Percentiles rank a stretch among this genome's conserved stretches.
Evolutionary conservation across 345 rosid species (phyloP).

Genomic region (Passiflora organensis): DNA sequence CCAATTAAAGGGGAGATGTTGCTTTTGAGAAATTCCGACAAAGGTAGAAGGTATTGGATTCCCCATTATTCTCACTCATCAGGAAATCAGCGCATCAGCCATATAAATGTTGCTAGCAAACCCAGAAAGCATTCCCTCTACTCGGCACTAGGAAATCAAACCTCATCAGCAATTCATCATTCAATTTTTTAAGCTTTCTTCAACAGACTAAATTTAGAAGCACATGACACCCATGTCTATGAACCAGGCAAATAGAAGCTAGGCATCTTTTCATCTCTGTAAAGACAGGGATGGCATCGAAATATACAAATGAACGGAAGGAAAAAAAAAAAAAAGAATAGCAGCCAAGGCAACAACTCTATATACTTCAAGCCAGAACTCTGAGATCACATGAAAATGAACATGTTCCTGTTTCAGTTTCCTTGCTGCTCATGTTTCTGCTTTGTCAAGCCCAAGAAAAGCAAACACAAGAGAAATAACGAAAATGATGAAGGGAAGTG

Average conservation of each 20-base stretch:
- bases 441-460: conserved; percentile 38
- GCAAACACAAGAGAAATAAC: conserved; percentile 29
- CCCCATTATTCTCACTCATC: no score
- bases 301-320: conserved; percentile 9
- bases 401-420: conserved; percentile 41
- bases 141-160: no score
- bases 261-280: conserved; percentile 32
- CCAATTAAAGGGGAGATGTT: no score
- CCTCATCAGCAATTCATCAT: no score
- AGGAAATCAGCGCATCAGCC: no score
- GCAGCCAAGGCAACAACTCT: conserved; percentile 12
- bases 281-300: conserved; percentile 30
- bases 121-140: no score
- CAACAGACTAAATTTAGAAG: conserved; percentile 7
- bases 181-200: no score
- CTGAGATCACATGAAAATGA: conserved; percentile 19
- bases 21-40: no score
- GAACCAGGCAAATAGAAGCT: conserved; percentile 21
- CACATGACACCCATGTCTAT: conserved; percentile 7
- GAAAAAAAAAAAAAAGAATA: background rate
- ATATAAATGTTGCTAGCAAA: no score
- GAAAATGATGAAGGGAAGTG: conserved; percentile 12
- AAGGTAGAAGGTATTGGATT: no score
- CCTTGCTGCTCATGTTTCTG: conserved; percentile 49
- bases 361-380: conserved; percentile 13